Evolutionary conservation across 1,284 basidiomycete genomes (phyloP).

Genomic region (Ceratobasidium sp.): DNA sequence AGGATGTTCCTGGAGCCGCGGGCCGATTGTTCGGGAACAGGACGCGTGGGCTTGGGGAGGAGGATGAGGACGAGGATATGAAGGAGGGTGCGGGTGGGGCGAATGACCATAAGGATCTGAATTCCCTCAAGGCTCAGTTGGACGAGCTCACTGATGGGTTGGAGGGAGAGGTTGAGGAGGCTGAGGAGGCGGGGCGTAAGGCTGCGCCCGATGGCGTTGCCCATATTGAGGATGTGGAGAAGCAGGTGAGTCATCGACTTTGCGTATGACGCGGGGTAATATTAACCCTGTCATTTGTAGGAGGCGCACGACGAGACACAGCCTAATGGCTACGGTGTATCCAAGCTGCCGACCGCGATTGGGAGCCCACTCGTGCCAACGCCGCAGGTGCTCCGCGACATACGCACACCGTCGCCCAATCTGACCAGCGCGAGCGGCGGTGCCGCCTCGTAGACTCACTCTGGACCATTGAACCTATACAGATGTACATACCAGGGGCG

Average conservation of each 20-base stretch:
- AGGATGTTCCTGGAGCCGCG: slow-evolving; percentile 29
- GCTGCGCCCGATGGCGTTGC: slow-evolving; percentile 40
- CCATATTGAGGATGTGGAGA: slow-evolving; percentile 45
- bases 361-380: slow-evolving; percentile 14
- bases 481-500: no score
- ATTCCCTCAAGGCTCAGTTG: slow-evolving; percentile 67
- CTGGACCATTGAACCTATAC: no score
- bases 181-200: slow-evolving; percentile 47
- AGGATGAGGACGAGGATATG: slow-evolving; percentile 46
- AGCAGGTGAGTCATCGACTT: slow-evolving; percentile 9
- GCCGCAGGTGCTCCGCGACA: slow-evolving; percentile 7
- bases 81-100: slow-evolving; percentile 49
- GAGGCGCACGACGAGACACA: not conserved
- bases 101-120: slow-evolving; percentile 26
- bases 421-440: slow-evolving; percentile 18
- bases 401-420: slow-evolving; percentile 19
- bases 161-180: slow-evolving; percentile 52
- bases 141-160: slow-evolving; percentile 68
- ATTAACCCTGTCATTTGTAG: not conserved
- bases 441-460: no score
- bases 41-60: slow-evolving; percentile 32
- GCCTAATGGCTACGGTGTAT: slow-evolving; percentile 1
- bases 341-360: slow-evolving; percentile 13
- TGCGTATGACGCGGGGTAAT: not conserved
- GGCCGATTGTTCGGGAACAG: slow-evolving; percentile 27